A percentile compares a stretch with the other conserved stretches of the same genome.
Evolutionary conservation across 306 rosid species (phyloP).

Genomic region (Cicer yamashitae): DNA sequence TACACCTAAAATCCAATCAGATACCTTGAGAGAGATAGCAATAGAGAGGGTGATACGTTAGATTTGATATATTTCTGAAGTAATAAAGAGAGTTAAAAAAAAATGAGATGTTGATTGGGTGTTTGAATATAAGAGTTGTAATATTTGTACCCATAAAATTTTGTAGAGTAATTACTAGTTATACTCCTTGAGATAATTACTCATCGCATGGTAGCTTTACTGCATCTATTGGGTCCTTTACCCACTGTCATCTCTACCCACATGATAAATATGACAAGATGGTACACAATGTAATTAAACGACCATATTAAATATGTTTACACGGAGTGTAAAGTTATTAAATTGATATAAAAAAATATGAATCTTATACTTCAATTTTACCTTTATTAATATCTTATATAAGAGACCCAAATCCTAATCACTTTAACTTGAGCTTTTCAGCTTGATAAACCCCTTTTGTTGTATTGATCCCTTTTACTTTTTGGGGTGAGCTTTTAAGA

Average conservation of each 20-base stretch:
- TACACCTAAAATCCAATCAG: too few species aligned
- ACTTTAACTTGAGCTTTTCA: slow-evolving; percentile 51
- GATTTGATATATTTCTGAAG: too few species aligned
- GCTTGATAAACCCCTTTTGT: slow-evolving; percentile 52
- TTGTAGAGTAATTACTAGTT: not conserved
- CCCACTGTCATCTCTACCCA: not conserved
- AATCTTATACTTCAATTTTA: not conserved
- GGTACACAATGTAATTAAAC: not conserved
- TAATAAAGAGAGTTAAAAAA: too few species aligned
- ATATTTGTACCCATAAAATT: not conserved
- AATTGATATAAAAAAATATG: not conserved
- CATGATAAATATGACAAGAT: not conserved
- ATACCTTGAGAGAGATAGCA: too few species aligned
- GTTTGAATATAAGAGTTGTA: too few species aligned
- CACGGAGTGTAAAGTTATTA: not conserved
- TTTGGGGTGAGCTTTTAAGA: slow-evolving; percentile 34
- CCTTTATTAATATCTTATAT: not conserved
- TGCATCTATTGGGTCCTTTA: not conserved
- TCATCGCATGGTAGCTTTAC: too few species aligned
- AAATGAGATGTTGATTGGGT: too few species aligned
- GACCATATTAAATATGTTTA: not conserved
- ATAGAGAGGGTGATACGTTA: too few species aligned
- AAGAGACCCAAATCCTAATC: slow-evolving; percentile 33
- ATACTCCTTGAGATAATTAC: not conserved
- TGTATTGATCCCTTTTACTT: slow-evolving; percentile 38